Conservation (phyloP, 805 yeast genomes). For the Sugiyamaella chiloensis region DNA sequence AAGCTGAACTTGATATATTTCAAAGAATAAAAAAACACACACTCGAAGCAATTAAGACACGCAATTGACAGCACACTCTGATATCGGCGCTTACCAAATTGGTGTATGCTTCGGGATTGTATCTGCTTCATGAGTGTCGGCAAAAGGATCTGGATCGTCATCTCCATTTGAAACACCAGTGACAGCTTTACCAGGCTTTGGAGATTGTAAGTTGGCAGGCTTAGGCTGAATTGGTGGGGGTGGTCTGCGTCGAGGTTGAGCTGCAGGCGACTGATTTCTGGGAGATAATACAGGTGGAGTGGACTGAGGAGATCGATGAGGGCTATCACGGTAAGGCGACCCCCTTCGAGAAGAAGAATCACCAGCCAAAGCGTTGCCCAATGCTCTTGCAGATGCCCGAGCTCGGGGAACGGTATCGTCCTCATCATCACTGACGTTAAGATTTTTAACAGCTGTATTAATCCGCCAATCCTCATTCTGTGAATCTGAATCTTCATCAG, state of each 20-base stretch:
- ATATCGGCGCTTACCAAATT: slow-evolving; percentile 21
- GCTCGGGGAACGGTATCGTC: slow-evolving; percentile 17
- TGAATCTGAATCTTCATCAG: slow-evolving; percentile 42
- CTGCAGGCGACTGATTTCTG: neutral
- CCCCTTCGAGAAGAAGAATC: neutral
- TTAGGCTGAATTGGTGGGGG: slow-evolving; percentile 27
- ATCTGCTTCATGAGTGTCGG: slow-evolving; percentile 42
- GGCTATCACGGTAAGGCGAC: slow-evolving; percentile 1
- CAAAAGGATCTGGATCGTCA: slow-evolving; percentile 48
- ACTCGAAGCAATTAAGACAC: neutral
- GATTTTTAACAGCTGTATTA: slow-evolving; percentile 14
- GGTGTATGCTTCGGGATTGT: slow-evolving; percentile 21
- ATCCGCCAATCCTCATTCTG: slow-evolving; percentile 35
- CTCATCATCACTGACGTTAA: slow-evolving; percentile 29
- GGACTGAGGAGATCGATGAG: neutral
- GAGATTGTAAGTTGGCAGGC: slow-evolving; percentile 20
- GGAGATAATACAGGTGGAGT: neutral
- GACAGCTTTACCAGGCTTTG: neutral
- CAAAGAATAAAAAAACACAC: neutral
- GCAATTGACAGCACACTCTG: neutral
- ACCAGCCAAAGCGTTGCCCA: slow-evolving; percentile 2
- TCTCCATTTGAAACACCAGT: slow-evolving; percentile 25
- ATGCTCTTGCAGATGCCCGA: neutral
- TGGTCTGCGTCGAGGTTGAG: slow-evolving; percentile 22
- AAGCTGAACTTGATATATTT: neutral